A percentile compares a stretch with the other conserved stretches of the same genome.
Evolutionary conservation across 805 yeast genomes (phyloP).

Genomic region (Komagataella pastoris): DNA sequence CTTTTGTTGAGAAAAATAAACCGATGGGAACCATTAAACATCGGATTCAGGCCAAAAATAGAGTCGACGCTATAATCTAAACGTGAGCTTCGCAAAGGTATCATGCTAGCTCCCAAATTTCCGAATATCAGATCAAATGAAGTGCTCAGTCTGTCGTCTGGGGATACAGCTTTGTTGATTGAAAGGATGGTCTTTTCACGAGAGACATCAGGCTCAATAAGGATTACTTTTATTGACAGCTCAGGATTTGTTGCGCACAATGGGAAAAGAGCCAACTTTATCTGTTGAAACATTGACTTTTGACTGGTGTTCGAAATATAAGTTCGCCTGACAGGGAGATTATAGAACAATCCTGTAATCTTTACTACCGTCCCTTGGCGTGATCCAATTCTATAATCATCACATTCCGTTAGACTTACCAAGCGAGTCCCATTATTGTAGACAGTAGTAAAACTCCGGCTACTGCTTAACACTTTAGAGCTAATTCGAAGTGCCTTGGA

Average conservation of each 20-base stretch:
- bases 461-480: constrained; percentile 24
- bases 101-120: constrained; percentile 6
- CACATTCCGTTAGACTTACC: not conserved
- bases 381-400: not conserved
- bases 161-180: constrained; percentile 17
- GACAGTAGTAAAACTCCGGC: constrained; percentile 13
- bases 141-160: constrained; percentile 11
- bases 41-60: constrained; percentile 20
- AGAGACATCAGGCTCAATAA: not conserved
- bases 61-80: constrained; percentile 17
- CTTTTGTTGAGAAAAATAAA: constrained; percentile 31
- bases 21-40: constrained; percentile 25
- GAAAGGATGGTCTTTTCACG: constrained; percentile 8
- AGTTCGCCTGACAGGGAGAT: constrained; percentile 9
- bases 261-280: not conserved
- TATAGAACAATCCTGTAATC: constrained; percentile 25
- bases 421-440: constrained; percentile 7
- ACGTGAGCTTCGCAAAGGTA: constrained; percentile 11
- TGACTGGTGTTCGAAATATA: not conserved
- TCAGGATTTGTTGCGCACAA: not conserved
- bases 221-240: constrained; percentile 6
- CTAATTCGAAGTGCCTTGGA: constrained; percentile 29
- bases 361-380: constrained; percentile 24
- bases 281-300: not conserved
- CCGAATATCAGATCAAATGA: constrained; percentile 3